Base-by-base conservation (phyloP, 78 protist genomes). In the Dictyostelium brefeldianum region DNA sequence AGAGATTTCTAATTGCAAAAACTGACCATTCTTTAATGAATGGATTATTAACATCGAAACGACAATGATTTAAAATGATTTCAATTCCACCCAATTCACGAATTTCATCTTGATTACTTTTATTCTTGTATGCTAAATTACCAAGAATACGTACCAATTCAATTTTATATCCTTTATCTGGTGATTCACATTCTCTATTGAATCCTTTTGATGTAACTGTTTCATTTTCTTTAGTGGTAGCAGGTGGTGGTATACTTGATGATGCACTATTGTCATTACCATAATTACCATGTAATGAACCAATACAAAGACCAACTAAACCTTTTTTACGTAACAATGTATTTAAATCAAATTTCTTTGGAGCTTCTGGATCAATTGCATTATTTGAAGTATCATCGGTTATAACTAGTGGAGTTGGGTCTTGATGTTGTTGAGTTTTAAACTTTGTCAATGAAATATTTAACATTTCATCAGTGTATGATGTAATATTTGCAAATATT, bases 21-120 rank as follows among this genome's bases (percentile, higher is more conserved):
- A 87, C 81, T 20, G 85, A 74, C 93, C 93, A 87, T 18, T 87
- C 93, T 51, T 73, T 87, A 36, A 87, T 77, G 65, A 78, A 87
- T 29, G 70, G 74, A 50, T 87, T 87, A 8, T 74, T 77, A 47
- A 74, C 53, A 65, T 87, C 93, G 9, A 87, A 75, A 62, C 80
- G 79, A 54, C 93, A 87, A 64, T 87, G 83, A 87, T 87, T 87
- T 56, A 87, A 62, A 36, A 87, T 87, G 14, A 87, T 15, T 78
- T 87, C 83, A 18, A 87, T 87, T 9, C 93, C 93, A 54, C 93
- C 83, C 2, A 87, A 43, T 51, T 87, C 93, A 17, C 93, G 31
- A 65, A 87, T 87, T 64, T 87, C 93, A 87, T 87, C 80, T 87
- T 87, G 93, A 77, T 87, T 87, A 12, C 57, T 18, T 50, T 67